These are phyloP conservation scores for Pyrenochaeta sp. DNA, from an alignment of 2,329 filamentous ascomycete species.

Conservation along the genomic window DNA sequence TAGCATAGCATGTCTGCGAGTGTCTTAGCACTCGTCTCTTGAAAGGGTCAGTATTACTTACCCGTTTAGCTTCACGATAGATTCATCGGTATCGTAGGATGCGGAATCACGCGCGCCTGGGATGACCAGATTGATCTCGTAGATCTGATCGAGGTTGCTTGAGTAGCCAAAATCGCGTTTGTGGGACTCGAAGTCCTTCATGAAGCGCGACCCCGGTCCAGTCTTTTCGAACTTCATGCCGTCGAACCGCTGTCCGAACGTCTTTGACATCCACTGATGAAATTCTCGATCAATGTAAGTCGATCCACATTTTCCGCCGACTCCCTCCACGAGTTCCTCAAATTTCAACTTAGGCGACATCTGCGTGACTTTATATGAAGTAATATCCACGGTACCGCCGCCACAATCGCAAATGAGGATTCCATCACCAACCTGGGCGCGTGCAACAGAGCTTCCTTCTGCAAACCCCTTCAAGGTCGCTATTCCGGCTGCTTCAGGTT, in stretches of 20 bases:
- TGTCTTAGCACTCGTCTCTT: neutral
- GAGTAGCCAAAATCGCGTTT: conserved; percentile 40
- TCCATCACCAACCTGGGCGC: neutral
- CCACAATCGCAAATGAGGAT: conserved; percentile 28
- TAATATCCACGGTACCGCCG: conserved; percentile 33
- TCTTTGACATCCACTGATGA: conserved; percentile 36
- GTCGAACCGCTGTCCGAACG: conserved; percentile 41
- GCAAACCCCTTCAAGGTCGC: conserved; percentile 12
- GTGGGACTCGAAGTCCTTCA: conserved; percentile 44
- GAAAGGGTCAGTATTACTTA: neutral
- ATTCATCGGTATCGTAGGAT: neutral
- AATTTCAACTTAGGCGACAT: conserved; percentile 24
- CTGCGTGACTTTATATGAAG: conserved; percentile 8
- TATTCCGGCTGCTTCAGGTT: conserved; percentile 32
- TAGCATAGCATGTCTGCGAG: neutral
- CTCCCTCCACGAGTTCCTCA: conserved; percentile 23
- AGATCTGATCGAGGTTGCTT: neutral
- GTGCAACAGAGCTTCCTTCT: neutral
- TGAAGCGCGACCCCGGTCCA: conserved; percentile 44
- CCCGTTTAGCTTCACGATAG: neutral
- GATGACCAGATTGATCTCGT: neutral
- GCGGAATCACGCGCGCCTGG: neutral
- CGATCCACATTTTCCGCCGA: conserved; percentile 42
- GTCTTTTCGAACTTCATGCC: conserved; percentile 29
- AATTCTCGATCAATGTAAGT: conserved; percentile 48